Conservation (phyloP, 78 protist species). For the Speleostelium caveatum region DNA sequence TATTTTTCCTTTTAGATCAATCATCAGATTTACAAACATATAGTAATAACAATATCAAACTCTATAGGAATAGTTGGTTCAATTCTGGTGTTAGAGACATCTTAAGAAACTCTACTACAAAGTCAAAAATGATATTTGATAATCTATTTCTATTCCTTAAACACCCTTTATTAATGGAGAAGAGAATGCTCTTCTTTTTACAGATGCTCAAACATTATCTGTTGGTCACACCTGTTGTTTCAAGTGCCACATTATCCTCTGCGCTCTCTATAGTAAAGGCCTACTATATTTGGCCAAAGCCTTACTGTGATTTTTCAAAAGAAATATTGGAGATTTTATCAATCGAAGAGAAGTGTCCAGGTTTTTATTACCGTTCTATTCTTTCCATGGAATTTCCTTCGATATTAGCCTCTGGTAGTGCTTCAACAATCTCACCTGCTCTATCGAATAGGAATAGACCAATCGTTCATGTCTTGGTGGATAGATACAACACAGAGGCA, state of each 20-base stretch:
- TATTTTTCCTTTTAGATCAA: slow-evolving; percentile 54
- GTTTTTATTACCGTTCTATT: slow-evolving; percentile 23
- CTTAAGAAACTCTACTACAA: background rate
- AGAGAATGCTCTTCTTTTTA: slow-evolving; percentile 31
- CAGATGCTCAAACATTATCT: slow-evolving; percentile 73
- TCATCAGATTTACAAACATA: slow-evolving; percentile 4
- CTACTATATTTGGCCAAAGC: slow-evolving; percentile 53
- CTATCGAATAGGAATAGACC: slow-evolving; percentile 24
- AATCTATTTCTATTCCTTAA: slow-evolving; percentile 60
- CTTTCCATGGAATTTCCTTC: slow-evolving; percentile 42
- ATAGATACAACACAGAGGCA: slow-evolving; percentile 56
- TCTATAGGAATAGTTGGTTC: slow-evolving; percentile 7
- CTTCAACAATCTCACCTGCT: background rate
- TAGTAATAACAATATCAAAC: background rate
- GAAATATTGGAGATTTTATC: slow-evolving; percentile 54
- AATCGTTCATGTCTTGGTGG: slow-evolving; percentile 41
- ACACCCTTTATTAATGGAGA: slow-evolving; percentile 61
- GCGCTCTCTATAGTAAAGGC: slow-evolving; percentile 45
- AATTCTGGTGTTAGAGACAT: slow-evolving; percentile 21
- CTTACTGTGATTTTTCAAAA: slow-evolving; percentile 51
- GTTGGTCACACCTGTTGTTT: slow-evolving; percentile 22
- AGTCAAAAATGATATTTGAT: slow-evolving; percentile 39
- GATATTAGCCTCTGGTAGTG: background rate
- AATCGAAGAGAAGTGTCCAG: slow-evolving; percentile 60
- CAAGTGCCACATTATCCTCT: background rate